Conservation (phyloP, 2,329 filamentous ascomycete genomes). For the Xylaria sp. region DNA sequence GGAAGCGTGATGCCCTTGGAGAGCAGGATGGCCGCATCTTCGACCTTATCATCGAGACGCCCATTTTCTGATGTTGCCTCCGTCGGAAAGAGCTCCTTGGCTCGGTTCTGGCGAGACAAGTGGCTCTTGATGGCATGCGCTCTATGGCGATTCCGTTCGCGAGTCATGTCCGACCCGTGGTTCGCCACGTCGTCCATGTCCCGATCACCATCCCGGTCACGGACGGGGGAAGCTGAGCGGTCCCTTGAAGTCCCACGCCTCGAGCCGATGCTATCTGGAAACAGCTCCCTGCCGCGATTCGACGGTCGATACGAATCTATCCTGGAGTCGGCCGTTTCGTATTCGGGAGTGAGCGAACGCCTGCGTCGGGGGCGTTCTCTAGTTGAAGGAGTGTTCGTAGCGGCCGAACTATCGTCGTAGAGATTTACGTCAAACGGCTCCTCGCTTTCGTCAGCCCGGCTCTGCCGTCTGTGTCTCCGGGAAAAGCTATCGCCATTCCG, state of each 20-base stretch:
- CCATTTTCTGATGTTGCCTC: constrained; percentile 55
- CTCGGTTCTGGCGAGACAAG: constrained; percentile 53
- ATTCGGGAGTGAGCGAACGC: constrained; percentile 51
- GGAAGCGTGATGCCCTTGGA: constrained; percentile 60
- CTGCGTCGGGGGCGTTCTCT: constrained; percentile 42
- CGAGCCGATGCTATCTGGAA: constrained; percentile 56
- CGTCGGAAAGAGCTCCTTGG: constrained; percentile 68
- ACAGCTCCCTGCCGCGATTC: constrained; percentile 71
- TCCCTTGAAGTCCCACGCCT: constrained; percentile 50
- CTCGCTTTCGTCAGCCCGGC: constrained; percentile 60
- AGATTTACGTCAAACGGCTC: constrained; percentile 77
- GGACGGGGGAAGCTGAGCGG: constrained; percentile 63
- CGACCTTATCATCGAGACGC: constrained; percentile 63
- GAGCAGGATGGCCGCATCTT: constrained; percentile 63
- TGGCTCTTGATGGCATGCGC: constrained; percentile 59
- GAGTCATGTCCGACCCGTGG: constrained; percentile 44
- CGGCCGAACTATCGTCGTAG: constrained; percentile 76
- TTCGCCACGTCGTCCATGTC: constrained; percentile 49
- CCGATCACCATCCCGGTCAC: constrained; percentile 56
- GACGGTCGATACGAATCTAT: constrained; percentile 46
- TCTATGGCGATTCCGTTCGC: constrained; percentile 54
- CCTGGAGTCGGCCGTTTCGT: constrained; percentile 37
- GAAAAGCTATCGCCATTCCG: constrained; percentile 54
- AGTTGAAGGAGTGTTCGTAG: constrained; percentile 48
- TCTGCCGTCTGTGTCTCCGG: constrained; percentile 48